Evolutionary conservation across 805 yeast genomes (phyloP).

Genomic region (Lipomyces lipofer): DNA sequence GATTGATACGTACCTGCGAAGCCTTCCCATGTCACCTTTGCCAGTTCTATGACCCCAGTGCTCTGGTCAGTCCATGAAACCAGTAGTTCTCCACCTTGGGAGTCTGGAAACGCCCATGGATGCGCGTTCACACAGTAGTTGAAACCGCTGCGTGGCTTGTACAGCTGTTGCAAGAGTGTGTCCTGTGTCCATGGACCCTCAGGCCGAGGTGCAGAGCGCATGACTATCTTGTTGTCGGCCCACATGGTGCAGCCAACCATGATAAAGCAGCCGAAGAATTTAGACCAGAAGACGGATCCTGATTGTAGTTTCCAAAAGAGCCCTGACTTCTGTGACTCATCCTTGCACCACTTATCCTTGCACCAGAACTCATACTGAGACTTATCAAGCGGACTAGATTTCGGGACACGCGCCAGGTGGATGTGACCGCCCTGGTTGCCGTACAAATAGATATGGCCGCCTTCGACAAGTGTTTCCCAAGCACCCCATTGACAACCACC

Average conservation of each 20-base stretch:
- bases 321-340: constrained; percentile 11
- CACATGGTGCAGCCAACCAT: constrained; percentile 28
- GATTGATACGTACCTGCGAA: not conserved
- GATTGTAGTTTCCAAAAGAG: constrained; percentile 30
- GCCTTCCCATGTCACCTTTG: constrained; percentile 30
- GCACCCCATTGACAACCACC: constrained; percentile 20
- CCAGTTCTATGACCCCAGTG: constrained; percentile 24
- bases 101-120: constrained; percentile 32
- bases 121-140: constrained; percentile 31
- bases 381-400: constrained; percentile 16
- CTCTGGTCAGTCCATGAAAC: constrained; percentile 31
- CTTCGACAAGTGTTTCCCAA: constrained; percentile 18
- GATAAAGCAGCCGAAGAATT: constrained; percentile 21
- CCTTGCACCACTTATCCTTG: constrained; percentile 20
- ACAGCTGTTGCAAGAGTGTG: constrained; percentile 18
- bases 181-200: constrained; percentile 31
- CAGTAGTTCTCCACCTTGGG: constrained; percentile 24
- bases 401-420: constrained; percentile 24
- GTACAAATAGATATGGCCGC: constrained; percentile 25
- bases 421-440: constrained; percentile 22
- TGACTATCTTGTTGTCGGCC: constrained; percentile 29
- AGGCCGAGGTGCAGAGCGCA: constrained; percentile 29
- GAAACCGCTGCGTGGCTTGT: constrained; percentile 20
- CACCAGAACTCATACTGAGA: constrained; percentile 24
- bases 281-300: constrained; percentile 29